phyloP scores from a whole-genome alignment of 2,329 filamentous ascomycete species.

The Ilyonectria sp. region DNA sequence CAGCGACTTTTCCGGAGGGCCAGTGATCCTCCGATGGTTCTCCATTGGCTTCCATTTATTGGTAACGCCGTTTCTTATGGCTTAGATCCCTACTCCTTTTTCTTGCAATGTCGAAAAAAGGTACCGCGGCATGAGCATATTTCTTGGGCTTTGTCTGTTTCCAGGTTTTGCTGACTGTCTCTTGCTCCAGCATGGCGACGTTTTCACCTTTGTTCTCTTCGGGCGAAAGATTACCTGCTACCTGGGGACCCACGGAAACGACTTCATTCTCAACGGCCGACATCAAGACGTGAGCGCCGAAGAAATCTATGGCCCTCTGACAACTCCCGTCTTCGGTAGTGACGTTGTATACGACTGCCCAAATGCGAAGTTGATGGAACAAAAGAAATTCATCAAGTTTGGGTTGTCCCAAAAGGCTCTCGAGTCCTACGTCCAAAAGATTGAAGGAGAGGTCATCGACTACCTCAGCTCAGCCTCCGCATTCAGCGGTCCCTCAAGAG shows the following conservation, averaged over 20 bases:
- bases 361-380: conserved; percentile 89
- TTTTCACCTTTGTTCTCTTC: conserved; percentile 69
- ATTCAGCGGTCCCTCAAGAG: conserved; percentile 74
- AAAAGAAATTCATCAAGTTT: conserved; percentile 87
- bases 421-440: conserved; percentile 77
- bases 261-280: conserved; percentile 71
- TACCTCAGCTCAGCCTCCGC: conserved; percentile 72
- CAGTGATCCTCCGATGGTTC: conserved; percentile 66
- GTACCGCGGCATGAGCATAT: conserved; percentile 56
- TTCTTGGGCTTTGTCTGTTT: accelerated
- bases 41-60: conserved; percentile 74
- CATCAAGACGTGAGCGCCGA: conserved; percentile 67
- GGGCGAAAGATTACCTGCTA: conserved; percentile 66
- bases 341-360: conserved; percentile 89
- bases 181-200: conserved; percentile 61
- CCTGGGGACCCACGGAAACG: conserved; percentile 66
- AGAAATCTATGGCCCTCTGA: conserved; percentile 67
- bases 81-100: conserved; percentile 79
- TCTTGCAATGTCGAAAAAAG: conserved; percentile 75
- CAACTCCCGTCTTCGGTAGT: conserved; percentile 77
- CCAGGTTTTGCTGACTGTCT: conserved; percentile 2
- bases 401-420: conserved; percentile 77
- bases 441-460: conserved; percentile 76
- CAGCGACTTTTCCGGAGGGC: conserved; percentile 36
- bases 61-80: conserved; percentile 81